Percentiles rank a stretch among this genome's conserved stretches.
These are phyloP conservation scores for Phialophora expanda DNA, from an alignment of 2,329 filamentous ascomycete species.

Conservation along the genomic window DNA sequence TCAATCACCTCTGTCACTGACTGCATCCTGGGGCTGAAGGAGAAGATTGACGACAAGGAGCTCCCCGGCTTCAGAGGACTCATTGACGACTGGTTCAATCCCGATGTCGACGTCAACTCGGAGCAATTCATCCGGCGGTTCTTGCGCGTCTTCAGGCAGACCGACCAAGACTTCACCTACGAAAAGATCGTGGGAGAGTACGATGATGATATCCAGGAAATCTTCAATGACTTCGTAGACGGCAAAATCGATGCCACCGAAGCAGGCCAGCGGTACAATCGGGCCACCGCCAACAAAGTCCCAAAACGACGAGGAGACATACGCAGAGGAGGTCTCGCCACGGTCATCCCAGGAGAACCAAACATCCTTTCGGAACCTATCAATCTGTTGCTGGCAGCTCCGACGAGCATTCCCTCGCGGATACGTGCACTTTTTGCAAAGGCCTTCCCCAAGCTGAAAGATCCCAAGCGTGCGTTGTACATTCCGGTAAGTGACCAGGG, in stretches of 20 bases:
- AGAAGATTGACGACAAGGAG: constrained; percentile 28
- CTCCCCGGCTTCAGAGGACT: constrained; percentile 29
- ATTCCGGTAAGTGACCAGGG: constrained; percentile 25
- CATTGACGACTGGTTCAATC: constrained; percentile 35
- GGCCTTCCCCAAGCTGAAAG: constrained; percentile 26
- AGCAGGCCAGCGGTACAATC: constrained; percentile 28
- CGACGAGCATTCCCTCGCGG: constrained; percentile 33
- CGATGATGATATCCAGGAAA: constrained; percentile 28
- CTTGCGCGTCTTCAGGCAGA: constrained; percentile 31
- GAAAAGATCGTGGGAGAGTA: constrained; percentile 32
- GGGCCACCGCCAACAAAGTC: constrained; percentile 15
- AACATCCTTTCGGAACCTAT: constrained; percentile 27
- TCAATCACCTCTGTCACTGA: constrained; percentile 32
- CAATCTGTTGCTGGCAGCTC: constrained; percentile 25
- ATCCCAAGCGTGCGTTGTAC: constrained; percentile 30
- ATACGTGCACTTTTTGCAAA: constrained; percentile 29
- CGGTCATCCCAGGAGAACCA: constrained; percentile 21
- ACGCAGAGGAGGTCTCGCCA: constrained; percentile 24
- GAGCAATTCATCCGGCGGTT: constrained; percentile 34
- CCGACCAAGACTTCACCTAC: constrained; percentile 32
- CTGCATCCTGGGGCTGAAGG: constrained; percentile 30
- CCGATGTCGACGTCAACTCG: constrained; percentile 28
- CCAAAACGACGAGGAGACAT: constrained; percentile 22
- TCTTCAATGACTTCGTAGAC: constrained; percentile 36
- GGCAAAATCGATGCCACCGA: constrained; percentile 33